A percentile compares a stretch with the other conserved stretches of the same genome.
Evolutionary conservation across 2,329 filamentous ascomycete genomes (phyloP).

Genomic region (Pezicula radicicola): DNA sequence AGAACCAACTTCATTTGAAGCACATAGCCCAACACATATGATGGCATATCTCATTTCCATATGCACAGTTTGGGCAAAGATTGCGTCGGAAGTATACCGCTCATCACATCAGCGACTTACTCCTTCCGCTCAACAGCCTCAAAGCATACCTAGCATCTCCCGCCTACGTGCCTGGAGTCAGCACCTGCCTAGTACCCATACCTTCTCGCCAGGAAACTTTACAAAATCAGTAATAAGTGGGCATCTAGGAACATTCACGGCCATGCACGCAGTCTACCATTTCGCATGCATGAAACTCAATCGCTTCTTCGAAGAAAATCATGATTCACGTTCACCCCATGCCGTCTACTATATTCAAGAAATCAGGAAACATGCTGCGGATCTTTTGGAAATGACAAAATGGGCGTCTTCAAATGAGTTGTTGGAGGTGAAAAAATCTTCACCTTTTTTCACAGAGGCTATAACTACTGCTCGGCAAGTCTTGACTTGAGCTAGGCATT

Average conservation of each 20-base stretch:
- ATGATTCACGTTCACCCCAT: slow-evolving; percentile 34
- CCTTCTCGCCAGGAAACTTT: slow-evolving; percentile 54
- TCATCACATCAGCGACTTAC: slow-evolving; percentile 28
- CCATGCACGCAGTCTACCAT: slow-evolving; percentile 66
- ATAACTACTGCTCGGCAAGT: too few species aligned
- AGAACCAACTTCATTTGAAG: slow-evolving; percentile 33
- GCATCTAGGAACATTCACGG: slow-evolving; percentile 56
- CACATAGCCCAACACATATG: slow-evolving; percentile 26
- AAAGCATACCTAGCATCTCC: slow-evolving; percentile 45
- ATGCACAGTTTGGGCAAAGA: slow-evolving; percentile 62
- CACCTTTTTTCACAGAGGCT: too few species aligned
- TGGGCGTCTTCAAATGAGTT: not conserved
- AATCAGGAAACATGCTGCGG: slow-evolving; percentile 49
- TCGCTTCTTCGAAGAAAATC: slow-evolving; percentile 49
- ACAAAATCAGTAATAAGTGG: slow-evolving; percentile 49
- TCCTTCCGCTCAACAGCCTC: slow-evolving; percentile 22
- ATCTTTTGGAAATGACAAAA: slow-evolving; percentile 44
- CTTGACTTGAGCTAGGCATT: too few species aligned
- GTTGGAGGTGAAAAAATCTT: not conserved
- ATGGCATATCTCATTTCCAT: slow-evolving; percentile 63
- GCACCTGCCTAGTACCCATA: slow-evolving; percentile 51
- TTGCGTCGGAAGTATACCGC: slow-evolving; percentile 57
- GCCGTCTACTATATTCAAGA: slow-evolving; percentile 43
- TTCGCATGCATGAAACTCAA: slow-evolving; percentile 62
- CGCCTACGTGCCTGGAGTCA: slow-evolving; percentile 56